Percentiles rank a stretch among this genome's conserved stretches.
Conservation (phyloP, 2,329 filamentous ascomycete species). For the Epichloe glyceriae region DNA sequence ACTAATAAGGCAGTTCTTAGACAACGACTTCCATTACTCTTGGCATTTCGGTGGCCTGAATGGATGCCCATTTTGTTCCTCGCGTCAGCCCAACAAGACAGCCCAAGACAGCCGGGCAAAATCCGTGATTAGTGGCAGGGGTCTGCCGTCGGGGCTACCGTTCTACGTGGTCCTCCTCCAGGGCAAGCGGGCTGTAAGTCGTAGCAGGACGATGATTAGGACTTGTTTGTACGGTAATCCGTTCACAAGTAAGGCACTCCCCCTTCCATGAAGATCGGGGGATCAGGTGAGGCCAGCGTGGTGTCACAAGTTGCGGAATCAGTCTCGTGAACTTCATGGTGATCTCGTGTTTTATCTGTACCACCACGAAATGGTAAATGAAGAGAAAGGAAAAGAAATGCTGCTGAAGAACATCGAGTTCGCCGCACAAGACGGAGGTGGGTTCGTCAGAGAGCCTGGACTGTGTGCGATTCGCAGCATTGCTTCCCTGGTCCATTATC, state of each 20-base stretch:
- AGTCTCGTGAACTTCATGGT: neutral
- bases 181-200: too few relatives aligned
- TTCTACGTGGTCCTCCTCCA: too few relatives aligned
- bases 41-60: too few relatives aligned
- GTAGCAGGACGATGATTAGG: too few relatives aligned
- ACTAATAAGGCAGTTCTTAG: neutral
- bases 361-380: neutral
- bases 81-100: neutral
- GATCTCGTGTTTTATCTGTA: neutral
- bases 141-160: too few relatives aligned
- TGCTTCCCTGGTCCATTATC: neutral
- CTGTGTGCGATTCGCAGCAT: neutral
- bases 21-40: too few relatives aligned
- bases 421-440: neutral
- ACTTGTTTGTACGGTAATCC: neutral
- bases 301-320: neutral
- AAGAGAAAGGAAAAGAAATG: neutral
- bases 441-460: neutral
- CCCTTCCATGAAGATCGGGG: neutral
- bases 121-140: neutral
- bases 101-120: neutral
- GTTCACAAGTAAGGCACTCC: neutral
- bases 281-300: neutral
- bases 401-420: neutral
- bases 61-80: too few relatives aligned